These are phyloP conservation scores for Leptomonas seymouri DNA, from an alignment of 208 protist species.

Conservation along the genomic window DNA sequence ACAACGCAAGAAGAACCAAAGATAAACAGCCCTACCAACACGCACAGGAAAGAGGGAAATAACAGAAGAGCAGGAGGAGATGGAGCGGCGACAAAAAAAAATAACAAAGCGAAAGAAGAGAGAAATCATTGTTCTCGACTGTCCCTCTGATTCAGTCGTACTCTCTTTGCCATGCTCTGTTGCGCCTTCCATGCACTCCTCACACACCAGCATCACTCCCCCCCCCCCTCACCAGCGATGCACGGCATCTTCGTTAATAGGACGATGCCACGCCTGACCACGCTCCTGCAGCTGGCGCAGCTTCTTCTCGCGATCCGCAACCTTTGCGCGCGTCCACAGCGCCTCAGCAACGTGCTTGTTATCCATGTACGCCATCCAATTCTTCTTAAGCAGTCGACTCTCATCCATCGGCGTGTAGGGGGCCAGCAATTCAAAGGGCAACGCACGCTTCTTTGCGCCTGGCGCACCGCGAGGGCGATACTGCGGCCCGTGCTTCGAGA, in stretches of 20 bases:
- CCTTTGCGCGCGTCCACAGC: conserved; percentile 84
- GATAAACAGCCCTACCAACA: background rate
- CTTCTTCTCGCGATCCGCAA: conserved; percentile 82
- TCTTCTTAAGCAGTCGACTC: conserved; percentile 71
- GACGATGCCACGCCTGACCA: conserved; percentile 88
- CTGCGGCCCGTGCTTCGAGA: conserved; percentile 68
- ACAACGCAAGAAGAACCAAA: background rate
- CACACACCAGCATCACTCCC: too few species aligned
- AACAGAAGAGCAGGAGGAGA: too few species aligned
- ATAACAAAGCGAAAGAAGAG: too few species aligned
- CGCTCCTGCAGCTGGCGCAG: conserved; percentile 76
- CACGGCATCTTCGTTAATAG: conserved; percentile 70
- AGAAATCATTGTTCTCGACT: background rate
- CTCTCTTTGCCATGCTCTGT: background rate
- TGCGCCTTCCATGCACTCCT: too few species aligned
- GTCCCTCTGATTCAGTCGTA: background rate
- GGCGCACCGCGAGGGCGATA: conserved; percentile 81
- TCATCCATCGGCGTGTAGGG: conserved; percentile 93
- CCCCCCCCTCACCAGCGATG: conserved; percentile 47
- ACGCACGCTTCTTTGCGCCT: conserved; percentile 67
- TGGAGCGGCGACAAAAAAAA: too few species aligned
- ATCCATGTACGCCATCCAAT: conserved; percentile 93
- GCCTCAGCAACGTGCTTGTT: conserved; percentile 92
- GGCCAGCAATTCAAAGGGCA: conserved; percentile 78
- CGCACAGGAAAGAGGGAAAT: too few species aligned